Evolutionary conservation across 495 filamentous ascomycete species (phyloP), one percentile per base, ranked within the genome.

Genomic region (Penicillium paradoxum): DNA sequence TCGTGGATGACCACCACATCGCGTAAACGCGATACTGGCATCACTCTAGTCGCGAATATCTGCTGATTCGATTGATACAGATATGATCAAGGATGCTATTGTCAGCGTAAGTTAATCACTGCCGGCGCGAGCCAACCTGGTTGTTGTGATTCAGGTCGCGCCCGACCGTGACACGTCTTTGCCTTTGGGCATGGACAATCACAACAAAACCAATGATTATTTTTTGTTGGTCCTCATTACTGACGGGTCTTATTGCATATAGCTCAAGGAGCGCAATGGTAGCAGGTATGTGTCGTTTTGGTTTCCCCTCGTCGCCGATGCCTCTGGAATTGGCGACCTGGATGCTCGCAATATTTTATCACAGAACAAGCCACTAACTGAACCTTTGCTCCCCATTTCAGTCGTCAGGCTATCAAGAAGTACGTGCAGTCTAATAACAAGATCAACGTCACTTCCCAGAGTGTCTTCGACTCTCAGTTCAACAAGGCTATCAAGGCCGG

Each of bases 351-450:
- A 42, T 24, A 13, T 39, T n/a, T 47, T 44, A 25, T 21, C 24
- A 14, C 15, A 15, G 19, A 42, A 54, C 51, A 45, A 43, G 11
- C 15, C 21, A 58, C 60, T 64, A 40, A 60, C 42, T 39, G n/a
- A 24, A 33, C 19, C 51, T 56, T n/a, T 21, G 27, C 37, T 25
- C 32, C 34, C 41, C 30, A 22, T 41, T 42, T 63, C 67, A 98
- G 93, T 75, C 95, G 93, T 60, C 87, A 91, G 71, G 87, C 89
- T 24, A 84, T 99, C 69, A 97, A 97, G 87, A 97, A 99, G 73
- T 99, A 97, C 77, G 88, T 99, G 64, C 81, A 82, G 71, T 84
- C 88, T 62, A 97, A 99, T 86, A 96, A 97, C 83, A 88, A 85
- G 68, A 82, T 95, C 70, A 71, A 75, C 57, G 78, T 76, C 51